Base-by-base conservation (phyloP, 2,329 filamentous ascomycete species). In the Dactylellina cionopaga region DNA sequence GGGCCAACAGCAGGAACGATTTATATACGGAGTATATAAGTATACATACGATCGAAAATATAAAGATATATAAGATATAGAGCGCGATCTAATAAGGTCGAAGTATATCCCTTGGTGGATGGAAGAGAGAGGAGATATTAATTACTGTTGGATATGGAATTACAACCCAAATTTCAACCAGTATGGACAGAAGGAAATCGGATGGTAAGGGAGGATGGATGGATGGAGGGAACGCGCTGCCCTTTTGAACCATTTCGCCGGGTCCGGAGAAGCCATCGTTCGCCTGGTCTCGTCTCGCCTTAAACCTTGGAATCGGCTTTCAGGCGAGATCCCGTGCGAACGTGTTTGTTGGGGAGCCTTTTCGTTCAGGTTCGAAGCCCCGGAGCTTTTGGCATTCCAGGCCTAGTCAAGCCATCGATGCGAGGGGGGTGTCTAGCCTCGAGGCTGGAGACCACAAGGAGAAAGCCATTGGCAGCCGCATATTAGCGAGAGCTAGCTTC, bases 331-430 rank as follows among this genome's bases (percentile, higher is more conserved):
- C 63, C 63, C 63, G 63, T 68, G 63, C 44, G 35, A 60, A 54
- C 63, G 63, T 68, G 54, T n/a, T n/a, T n/a, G n/a, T 68, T 59
- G 43, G 54, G 43, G 44, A 33, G 51, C 37, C 46, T 68, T 25
- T 43, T 52, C 43, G 29, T 46, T 41, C 15, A 35, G 47, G 13
- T n/a, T 60, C 44, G 58, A 63, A 33, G 44, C 43, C 52, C 58
- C 33, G 31, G 47, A 41, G 47, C 37, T 37, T 46, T 27, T 39
- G 25, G 60, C 60, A 65, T 65, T 58, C 63, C 52, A 51, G 19
- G 35, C 63, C 52, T 35, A 63, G 56, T 55, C 31, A 44, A 58
- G 66, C 66, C 58, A 71, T 71, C 66, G 66, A 71, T 63, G 66
- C 66, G 66, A 71, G 56, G 56, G 49, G 13, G 13, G 2, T 11